A percentile compares a stretch with the other conserved stretches of the same genome.
These are phyloP conservation scores for Phytophthora cryptogea DNA, from an alignment of 352 stramenopile species.

Conservation along the genomic window DNA sequence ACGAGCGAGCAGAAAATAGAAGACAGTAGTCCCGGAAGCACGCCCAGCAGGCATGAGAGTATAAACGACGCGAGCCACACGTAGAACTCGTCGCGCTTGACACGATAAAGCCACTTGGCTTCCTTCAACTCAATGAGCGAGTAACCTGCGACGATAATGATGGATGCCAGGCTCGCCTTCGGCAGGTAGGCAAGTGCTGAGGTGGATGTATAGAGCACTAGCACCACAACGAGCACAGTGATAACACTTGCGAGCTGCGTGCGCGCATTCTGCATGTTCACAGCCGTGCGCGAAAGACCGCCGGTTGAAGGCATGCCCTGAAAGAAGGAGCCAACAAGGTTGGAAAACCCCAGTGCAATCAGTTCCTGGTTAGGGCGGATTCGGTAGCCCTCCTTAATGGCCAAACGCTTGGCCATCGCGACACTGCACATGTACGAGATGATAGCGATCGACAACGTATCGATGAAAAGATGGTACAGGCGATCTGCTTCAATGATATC, in stretches of 20 bases:
- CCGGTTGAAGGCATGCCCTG: constrained; percentile 89
- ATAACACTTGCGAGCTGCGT: constrained; percentile 91
- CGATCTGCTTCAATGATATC: constrained; percentile 55
- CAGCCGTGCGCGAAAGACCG: constrained; percentile 89
- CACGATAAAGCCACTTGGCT: constrained; percentile 79
- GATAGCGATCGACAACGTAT: constrained; percentile 82
- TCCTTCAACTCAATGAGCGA: constrained; percentile 89
- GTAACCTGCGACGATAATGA: constrained; percentile 91
- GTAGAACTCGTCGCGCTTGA: constrained; percentile 65
- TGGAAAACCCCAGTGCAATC: constrained; percentile 90
- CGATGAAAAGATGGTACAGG: constrained; percentile 63
- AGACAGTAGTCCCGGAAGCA: constrained; percentile 52
- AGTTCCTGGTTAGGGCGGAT: constrained; percentile 90
- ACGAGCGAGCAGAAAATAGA: constrained; percentile 65
- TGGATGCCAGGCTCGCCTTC: constrained; percentile 81
- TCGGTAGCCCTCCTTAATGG: constrained; percentile 78
- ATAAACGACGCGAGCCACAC: constrained; percentile 61
- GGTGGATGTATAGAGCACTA: constrained; percentile 90
- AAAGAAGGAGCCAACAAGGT: constrained; percentile 89
- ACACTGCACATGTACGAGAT: constrained; percentile 94
- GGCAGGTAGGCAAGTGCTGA: constrained; percentile 89
- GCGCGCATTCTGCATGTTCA: constrained; percentile 90
- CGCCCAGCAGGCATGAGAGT: constrained; percentile 49
- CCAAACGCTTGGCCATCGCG: constrained; percentile 88
- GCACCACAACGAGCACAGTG: constrained; percentile 86